Evolutionary conservation across 495 filamentous ascomycete species (phyloP), one percentile per base, ranked within the genome.

Genomic region (Xylaria bambusicola): DNA sequence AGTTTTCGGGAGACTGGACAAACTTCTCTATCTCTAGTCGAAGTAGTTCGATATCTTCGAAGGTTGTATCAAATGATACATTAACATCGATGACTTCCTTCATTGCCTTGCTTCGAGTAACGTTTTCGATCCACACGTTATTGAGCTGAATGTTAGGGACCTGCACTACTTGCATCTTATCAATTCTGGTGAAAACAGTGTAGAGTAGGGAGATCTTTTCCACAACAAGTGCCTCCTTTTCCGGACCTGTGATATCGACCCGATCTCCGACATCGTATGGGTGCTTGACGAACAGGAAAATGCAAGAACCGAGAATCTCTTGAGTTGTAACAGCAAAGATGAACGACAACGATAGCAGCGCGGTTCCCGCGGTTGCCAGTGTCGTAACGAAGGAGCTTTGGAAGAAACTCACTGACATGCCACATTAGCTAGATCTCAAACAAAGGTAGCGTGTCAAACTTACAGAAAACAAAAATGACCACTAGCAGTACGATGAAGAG

Each of bases 241-340:
- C 71, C 20, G 79, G 69, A n/a, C 80, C 80, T 18, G 76, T 76
- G 63, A 98, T 87, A 65, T 97, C 92, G 33, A 98, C 88, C 20
- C 94, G 90, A 69, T 98, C 94, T 40, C 94, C 91, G 23, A 97
- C 91, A 70, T 98, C 94, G 56, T 80, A 83, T 15, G 80, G 92
- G 66, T 97, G 94, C 75, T 98, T 98, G 80, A 97, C 90, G 68
- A 98, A 98, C 6, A 98, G 80, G 78, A 98, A 98, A 71, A 98
- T 95, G 77, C 93, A 97, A 17, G 91, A 95, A 46, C 92, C 93
- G 12, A 98, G 82, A 52, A 98, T 86, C 73, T 98, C 94, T 73
- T 98, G 93, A 0, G 88, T 86, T 3, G 92, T 98, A 60, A 86
- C 85, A 17, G 92, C 84, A 70, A 98, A 98, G 58, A 97, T 87